A percentile compares a stretch with the other conserved stretches of the same genome.
These are phyloP conservation scores for Zizania palustris DNA, from an alignment of 202 grass and related monocot genomes.

Conservation along the genomic window DNA sequence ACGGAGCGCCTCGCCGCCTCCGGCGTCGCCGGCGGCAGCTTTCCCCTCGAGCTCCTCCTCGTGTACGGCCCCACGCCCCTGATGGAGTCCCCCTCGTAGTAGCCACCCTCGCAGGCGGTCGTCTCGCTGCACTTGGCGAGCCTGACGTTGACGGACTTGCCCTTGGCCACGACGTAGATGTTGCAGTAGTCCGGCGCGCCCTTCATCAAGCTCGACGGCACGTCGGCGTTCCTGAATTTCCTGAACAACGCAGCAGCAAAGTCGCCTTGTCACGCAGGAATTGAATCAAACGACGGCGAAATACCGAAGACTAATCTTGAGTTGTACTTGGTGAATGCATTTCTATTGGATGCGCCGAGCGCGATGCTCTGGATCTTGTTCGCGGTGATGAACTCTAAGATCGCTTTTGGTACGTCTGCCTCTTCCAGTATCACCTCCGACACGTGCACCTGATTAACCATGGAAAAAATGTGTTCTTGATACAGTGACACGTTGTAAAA, in stretches of 20 bases:
- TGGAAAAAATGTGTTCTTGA: not conserved
- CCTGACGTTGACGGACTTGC: constrained; percentile 59
- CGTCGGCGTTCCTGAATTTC: constrained; percentile 87
- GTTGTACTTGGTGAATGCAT: constrained; percentile 66
- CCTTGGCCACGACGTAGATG: constrained; percentile 77
- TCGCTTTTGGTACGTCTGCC: constrained; percentile 69
- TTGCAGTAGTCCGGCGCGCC: constrained; percentile 79
- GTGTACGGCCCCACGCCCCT: constrained; percentile 22
- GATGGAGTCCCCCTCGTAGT: constrained; percentile 20
- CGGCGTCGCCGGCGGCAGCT: constrained; percentile 43
- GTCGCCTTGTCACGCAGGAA: not conserved
- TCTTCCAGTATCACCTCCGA: constrained; percentile 84
- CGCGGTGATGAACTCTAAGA: constrained; percentile 66
- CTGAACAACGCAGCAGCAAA: constrained; percentile 3
- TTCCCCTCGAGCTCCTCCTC: constrained; percentile 41
- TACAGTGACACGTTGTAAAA: not conserved
- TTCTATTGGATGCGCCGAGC: constrained; percentile 72
- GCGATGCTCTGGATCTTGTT: constrained; percentile 76
- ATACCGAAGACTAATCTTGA: not conserved
- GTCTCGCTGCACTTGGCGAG: constrained; percentile 61
- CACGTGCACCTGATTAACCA: constrained; percentile 52
- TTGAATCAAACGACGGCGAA: not conserved
- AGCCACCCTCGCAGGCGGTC: not conserved
- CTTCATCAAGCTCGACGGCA: constrained; percentile 72
- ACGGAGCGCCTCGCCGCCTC: constrained; percentile 38